Base-by-base conservation (phyloP, 106 monocot genomes). In the Dioscorea dumetorum region DNA sequence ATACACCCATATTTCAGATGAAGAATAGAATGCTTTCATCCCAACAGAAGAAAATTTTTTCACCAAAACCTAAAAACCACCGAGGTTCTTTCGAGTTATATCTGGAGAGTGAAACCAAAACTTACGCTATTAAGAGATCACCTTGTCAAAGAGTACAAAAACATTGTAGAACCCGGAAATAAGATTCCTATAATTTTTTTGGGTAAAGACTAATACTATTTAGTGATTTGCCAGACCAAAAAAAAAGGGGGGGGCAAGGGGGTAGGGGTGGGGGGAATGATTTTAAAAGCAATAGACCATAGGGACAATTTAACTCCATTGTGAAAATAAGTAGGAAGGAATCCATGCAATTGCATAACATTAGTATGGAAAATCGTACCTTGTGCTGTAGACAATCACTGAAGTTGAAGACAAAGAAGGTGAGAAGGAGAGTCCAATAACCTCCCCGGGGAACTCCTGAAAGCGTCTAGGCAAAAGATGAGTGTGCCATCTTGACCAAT, bases 391-490 rank as follows among this genome's bases (percentile, higher is more conserved):
- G 33, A 99, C 70, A 33, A 99, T 82, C 35, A 81, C 97, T 12
- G 83, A 89, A 48, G 97, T 78, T 65, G 95, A 86, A 22, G 51
- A 73, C 15, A 31, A 71, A 14, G 74, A 84, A 22, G 88, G 90
- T 23, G 89, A 84, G 81, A 99, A 92, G 32, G 89, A 80, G 20
- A 99, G 74, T 21, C 92, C 97, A 70, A 92, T 78, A 64, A 93
- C 80, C 68, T 99, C 89, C 12, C 97, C 97, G 16, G 97, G 97
- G 64, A 99, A 99, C 56, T 99, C 97, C 41, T 81, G 97, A 74
- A 99, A 99, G 73, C 84, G 86, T 77, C 82, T 80, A 32, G 97
- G 97, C 49, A 99, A 58, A 66, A 71, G 33, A 52, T 49, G 72
- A 15, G 74, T 83, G 35, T 90, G 68, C 4, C 33, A 71, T 56